Conservation (phyloP, 257 asterid genomes). For the Salvia miltiorrhiza region DNA sequence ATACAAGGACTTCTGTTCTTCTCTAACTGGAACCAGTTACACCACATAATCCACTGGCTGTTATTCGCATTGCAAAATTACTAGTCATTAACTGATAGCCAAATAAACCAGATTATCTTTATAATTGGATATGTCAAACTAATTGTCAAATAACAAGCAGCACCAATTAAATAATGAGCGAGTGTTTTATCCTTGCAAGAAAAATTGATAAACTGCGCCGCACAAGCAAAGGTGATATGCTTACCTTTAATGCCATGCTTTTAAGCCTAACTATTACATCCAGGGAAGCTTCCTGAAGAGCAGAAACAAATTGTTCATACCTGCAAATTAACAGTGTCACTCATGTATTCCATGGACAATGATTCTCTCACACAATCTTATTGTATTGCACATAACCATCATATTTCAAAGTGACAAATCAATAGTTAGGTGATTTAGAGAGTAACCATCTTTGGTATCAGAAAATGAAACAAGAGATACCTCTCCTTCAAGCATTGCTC, state of each 20-base stretch:
- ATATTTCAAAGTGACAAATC: not conserved
- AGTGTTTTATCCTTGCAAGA: not conserved
- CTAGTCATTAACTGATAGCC: not conserved
- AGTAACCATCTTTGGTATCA: too few relatives aligned
- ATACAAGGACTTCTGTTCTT: conserved; percentile 8
- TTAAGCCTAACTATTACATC: conserved; percentile 77
- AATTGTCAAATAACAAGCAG: not conserved
- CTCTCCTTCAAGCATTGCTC: conserved; percentile 93
- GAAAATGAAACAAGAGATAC: conserved; percentile 29
- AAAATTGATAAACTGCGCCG: conserved; percentile 1
- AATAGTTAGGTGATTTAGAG: too few relatives aligned
- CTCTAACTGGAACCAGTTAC: not conserved
- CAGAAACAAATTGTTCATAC: conserved; percentile 68
- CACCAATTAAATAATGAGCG: not conserved
- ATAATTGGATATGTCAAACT: not conserved
- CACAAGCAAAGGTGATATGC: conserved; percentile 10
- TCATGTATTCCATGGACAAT: not conserved
- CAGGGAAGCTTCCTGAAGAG: conserved; percentile 86
- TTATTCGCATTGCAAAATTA: not conserved
- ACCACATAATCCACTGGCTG: not conserved
- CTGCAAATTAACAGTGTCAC: conserved; percentile 34
- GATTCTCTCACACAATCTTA: not conserved
- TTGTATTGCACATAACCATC: not conserved
- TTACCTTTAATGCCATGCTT: conserved; percentile 90
- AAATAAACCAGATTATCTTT: not conserved